These are phyloP conservation scores for Arctium lappa DNA, from an alignment of 129 eudicot genomes.

Conservation along the genomic window DNA sequence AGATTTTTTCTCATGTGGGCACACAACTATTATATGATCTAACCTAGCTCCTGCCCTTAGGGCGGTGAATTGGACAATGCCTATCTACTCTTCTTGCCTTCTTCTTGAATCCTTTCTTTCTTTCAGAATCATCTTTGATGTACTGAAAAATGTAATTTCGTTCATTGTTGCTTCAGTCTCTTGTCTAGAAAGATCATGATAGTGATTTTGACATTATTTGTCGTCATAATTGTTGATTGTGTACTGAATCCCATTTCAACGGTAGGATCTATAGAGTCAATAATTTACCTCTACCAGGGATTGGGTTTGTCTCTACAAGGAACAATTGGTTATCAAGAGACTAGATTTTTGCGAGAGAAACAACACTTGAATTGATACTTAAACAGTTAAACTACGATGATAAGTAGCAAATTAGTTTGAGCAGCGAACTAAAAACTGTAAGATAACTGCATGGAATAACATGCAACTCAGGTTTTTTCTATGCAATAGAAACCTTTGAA, in stretches of 20 bases:
- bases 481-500: not conserved
- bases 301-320: conserved; percentile 5
- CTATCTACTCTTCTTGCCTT: not conserved
- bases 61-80: not conserved
- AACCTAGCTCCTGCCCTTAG: not conserved
- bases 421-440: not conserved
- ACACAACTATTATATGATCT: conserved; percentile 12
- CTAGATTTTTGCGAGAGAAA: not conserved
- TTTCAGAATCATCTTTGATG: not conserved
- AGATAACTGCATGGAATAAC: not conserved
- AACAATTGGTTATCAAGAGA: not conserved
- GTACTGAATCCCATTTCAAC: not conserved
- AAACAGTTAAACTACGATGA: not conserved
- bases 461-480: not conserved
- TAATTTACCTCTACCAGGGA: not conserved
- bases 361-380: not conserved
- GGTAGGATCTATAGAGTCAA: not conserved
- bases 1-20: conserved; percentile 11
- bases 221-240: not conserved
- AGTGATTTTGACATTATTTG: not conserved
- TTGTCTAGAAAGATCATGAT: not conserved
- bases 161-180: conserved; percentile 2
- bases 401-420: not conserved
- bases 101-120: conserved; percentile 1
- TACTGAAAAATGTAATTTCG: not conserved